Evolutionary conservation across 1,284 basidiomycete species (phyloP).

Genomic region (Marasmius fiardii): DNA sequence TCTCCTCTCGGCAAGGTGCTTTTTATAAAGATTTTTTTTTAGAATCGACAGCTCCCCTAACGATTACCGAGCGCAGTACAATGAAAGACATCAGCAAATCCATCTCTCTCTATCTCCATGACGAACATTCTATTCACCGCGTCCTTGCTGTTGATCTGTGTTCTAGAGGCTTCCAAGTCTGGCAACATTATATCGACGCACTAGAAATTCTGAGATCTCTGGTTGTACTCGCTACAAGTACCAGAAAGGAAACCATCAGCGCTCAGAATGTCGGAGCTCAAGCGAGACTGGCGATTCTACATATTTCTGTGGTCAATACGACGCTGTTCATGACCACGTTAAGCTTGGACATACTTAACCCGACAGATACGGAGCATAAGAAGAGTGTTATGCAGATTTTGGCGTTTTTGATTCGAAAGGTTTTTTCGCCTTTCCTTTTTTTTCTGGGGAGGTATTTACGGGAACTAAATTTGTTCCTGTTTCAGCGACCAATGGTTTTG

Average conservation of each 20-base stretch:
- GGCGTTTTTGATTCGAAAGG: slow-evolving; percentile 91
- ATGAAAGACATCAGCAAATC: slow-evolving; percentile 84
- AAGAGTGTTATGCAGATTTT: slow-evolving; percentile 92
- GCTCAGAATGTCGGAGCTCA: slow-evolving; percentile 59
- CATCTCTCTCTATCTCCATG: slow-evolving; percentile 72
- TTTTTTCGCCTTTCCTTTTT: slow-evolving; percentile 21
- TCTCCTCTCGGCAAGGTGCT: slow-evolving; percentile 69
- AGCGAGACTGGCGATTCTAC: slow-evolving; percentile 80
- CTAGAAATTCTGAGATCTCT: slow-evolving; percentile 86
- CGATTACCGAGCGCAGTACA: slow-evolving; percentile 45
- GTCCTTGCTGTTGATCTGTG: slow-evolving; percentile 87
- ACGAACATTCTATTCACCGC: slow-evolving; percentile 63
- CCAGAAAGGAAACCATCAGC: slow-evolving; percentile 65
- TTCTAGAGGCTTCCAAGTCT: slow-evolving; percentile 86
- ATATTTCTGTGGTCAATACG: slow-evolving; percentile 83
- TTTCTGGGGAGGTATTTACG: background rate
- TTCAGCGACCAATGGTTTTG: slow-evolving; percentile 79
- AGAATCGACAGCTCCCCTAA: slow-evolving; percentile 1
- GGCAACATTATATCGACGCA: slow-evolving; percentile 93
- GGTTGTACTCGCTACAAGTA: slow-evolving; percentile 76
- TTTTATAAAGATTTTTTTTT: background rate
- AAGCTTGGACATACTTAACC: slow-evolving; percentile 86
- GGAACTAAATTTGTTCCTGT: background rate
- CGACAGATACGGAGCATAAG: slow-evolving; percentile 58
- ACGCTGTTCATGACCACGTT: slow-evolving; percentile 95